Evolutionary conservation across 208 protist species (phyloP).

Genomic region (Trypanosoma congolense): DNA sequence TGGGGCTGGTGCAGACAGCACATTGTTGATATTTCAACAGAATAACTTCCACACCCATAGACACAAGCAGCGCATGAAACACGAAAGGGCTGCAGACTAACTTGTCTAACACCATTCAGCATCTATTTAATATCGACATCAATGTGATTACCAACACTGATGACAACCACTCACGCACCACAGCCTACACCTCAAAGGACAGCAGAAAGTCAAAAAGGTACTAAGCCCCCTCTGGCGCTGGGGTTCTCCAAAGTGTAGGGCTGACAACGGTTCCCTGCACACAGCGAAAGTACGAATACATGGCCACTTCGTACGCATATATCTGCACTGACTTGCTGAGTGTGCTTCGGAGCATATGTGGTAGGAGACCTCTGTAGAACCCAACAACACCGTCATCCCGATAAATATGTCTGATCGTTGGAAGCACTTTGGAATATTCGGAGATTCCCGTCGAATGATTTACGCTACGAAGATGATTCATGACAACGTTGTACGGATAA

Average conservation of each 20-base stretch:
- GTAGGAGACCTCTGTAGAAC: conserved; percentile 87
- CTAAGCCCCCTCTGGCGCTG: too few species aligned
- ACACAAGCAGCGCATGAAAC: too few species aligned
- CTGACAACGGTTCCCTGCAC: background rate
- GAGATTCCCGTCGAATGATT: conserved; percentile 73
- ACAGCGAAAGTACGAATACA: conserved; percentile 61
- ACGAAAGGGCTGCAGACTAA: too few species aligned
- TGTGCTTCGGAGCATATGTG: conserved; percentile 78
- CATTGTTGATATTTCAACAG: too few species aligned
- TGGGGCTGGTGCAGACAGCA: too few species aligned
- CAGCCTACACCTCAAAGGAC: too few species aligned
- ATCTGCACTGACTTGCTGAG: conserved; percentile 86
- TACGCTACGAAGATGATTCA: conserved; percentile 85
- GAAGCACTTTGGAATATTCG: conserved; percentile 58
- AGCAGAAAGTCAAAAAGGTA: too few species aligned
- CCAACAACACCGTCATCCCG: conserved; percentile 61
- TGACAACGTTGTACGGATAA: conserved; percentile 90
- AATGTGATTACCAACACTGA: too few species aligned
- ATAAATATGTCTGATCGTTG: conserved; percentile 77
- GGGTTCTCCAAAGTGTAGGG: background rate
- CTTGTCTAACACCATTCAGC: too few species aligned
- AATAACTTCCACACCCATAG: too few species aligned
- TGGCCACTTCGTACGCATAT: conserved; percentile 80
- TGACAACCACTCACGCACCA: too few species aligned
- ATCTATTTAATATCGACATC: too few species aligned